Evolutionary conservation across 2,329 filamentous ascomycete species (phyloP).

Genomic region (Fusarium subglutinans): DNA sequence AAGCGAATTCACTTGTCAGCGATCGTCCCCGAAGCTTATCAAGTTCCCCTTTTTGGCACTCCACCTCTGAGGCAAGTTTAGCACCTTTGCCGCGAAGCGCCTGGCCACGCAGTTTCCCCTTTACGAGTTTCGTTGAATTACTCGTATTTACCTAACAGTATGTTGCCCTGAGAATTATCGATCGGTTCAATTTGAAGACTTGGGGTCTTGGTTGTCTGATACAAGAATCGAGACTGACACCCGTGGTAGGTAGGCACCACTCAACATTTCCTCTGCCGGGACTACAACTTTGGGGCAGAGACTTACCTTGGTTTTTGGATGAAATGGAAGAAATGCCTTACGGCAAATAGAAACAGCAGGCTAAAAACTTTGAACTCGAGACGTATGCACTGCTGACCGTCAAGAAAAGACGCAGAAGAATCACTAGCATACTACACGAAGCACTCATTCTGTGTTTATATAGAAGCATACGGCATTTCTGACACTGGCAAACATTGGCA

Average conservation of each 20-base stretch:
- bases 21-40: slow-evolving; percentile 10
- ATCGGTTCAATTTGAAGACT: background rate
- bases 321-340: background rate
- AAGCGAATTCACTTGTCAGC: slow-evolving; percentile 26
- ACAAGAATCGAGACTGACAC: background rate
- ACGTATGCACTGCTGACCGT: background rate
- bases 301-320: background rate
- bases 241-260: background rate
- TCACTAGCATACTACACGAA: background rate
- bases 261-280: background rate
- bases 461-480: background rate
- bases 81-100: background rate
- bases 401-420: background rate
- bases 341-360: background rate
- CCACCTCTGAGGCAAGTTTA: background rate
- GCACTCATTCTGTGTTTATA: background rate
- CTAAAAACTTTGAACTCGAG: background rate
- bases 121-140: background rate
- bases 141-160: background rate
- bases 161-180: background rate
- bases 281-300: background rate
- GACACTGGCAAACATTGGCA: background rate
- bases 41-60: background rate
- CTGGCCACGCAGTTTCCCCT: background rate
- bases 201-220: background rate